Conservation (phyloP, 2,329 filamentous ascomycete species). For the Fragosphaeria purpurea region DNA sequence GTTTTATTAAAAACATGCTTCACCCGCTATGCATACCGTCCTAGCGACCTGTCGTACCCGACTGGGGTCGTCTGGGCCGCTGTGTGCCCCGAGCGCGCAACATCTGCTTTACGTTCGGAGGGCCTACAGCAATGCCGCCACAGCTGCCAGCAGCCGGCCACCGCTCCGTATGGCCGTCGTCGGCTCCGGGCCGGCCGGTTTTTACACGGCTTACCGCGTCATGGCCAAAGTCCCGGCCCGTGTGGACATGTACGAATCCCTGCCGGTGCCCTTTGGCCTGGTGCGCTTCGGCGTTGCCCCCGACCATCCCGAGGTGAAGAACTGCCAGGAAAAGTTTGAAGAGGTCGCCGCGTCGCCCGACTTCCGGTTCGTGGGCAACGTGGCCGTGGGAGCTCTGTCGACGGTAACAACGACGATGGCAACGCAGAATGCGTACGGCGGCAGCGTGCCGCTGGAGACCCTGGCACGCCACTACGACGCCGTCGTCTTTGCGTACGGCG, state of each 20-base stretch:
- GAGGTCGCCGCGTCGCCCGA: conserved; percentile 73
- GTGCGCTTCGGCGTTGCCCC: conserved; percentile 95
- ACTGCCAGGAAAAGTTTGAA: conserved; percentile 88
- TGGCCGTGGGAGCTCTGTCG: conserved; percentile 42
- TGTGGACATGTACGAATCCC: conserved; percentile 92
- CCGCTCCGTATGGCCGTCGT: conserved; percentile 72
- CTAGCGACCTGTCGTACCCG: conserved; percentile 4
- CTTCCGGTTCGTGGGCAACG: conserved; percentile 88
- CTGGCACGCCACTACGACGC: conserved; percentile 82
- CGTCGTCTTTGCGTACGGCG: conserved; percentile 86
- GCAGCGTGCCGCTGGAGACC: conserved; percentile 52
- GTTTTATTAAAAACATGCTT: background rate
- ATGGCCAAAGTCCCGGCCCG: conserved; percentile 62
- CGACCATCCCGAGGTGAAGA: conserved; percentile 98
- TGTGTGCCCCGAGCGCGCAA: too few relatives aligned
- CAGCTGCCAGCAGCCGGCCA: background rate
- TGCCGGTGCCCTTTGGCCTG: conserved; percentile 87
- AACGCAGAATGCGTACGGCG: conserved; percentile 40
- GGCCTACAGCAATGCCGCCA: background rate
- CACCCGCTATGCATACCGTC: conserved; percentile 4
- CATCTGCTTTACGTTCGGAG: background rate
- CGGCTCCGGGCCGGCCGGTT: conserved; percentile 89
- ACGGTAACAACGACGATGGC: too few relatives aligned
- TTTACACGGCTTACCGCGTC: conserved; percentile 83
- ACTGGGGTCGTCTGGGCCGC: background rate